Conservation (phyloP, 164 flowering plant species). For the Pachysandra terminalis region DNA sequence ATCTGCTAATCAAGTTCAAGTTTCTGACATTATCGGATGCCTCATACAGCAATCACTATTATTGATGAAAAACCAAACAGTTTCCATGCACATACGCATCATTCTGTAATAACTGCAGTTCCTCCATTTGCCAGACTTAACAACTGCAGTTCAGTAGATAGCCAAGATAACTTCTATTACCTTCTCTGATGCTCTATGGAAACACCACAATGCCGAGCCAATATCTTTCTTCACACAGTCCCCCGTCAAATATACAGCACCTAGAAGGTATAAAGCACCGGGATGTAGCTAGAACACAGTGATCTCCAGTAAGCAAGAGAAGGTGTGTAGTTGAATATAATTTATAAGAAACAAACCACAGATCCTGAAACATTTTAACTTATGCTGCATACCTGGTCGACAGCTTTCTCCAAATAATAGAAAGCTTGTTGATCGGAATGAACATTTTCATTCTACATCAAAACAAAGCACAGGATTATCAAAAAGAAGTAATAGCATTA, state of each 20-base stretch:
- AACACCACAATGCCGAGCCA: constrained; percentile 87
- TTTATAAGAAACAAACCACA: neutral
- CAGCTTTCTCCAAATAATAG: constrained; percentile 85
- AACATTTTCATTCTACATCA: constrained; percentile 59
- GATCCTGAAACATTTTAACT: neutral
- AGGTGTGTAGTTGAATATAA: neutral
- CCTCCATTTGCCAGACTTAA: neutral
- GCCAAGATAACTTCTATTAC: constrained; percentile 25
- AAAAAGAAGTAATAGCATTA: neutral
- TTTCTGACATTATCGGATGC: neutral
- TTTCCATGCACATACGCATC: neutral
- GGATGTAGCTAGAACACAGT: constrained; percentile 73
- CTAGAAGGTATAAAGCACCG: constrained; percentile 88
- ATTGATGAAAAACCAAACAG: neutral
- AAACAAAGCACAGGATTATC: constrained; percentile 3
- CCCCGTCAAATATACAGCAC: constrained; percentile 83
- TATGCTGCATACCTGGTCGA: constrained; percentile 69
- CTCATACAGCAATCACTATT: neutral
- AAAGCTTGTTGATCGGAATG: constrained; percentile 86
- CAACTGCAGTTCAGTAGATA: neutral
- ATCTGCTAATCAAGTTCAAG: neutral
- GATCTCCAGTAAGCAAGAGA: constrained; percentile 23
- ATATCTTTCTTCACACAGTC: constrained; percentile 87
- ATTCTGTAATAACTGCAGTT: too few relatives aligned
- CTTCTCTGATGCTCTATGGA: constrained; percentile 94